phyloP scores from a whole-genome alignment of 371 early-diverging fungal species.

The Smittium mucronatum region DNA sequence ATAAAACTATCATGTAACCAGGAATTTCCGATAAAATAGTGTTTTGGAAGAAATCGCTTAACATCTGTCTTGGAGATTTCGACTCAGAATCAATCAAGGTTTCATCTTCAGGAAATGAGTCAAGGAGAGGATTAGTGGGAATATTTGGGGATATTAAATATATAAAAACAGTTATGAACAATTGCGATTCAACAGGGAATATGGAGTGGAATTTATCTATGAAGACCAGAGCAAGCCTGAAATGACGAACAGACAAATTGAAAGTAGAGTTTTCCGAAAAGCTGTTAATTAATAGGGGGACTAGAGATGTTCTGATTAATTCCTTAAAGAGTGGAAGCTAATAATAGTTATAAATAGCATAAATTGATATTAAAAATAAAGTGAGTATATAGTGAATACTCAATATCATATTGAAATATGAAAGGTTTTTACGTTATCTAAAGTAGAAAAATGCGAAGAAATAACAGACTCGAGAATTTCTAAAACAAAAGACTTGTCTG shows the following conservation, averaged over 20 bases:
- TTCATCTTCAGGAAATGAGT: not conserved
- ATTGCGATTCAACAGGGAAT: slow-evolving; percentile 79
- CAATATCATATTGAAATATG: too few species aligned
- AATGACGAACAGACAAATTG: slow-evolving; percentile 65
- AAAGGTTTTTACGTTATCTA: slow-evolving; percentile 77
- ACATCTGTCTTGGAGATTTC: not conserved
- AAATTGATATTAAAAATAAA: too few species aligned
- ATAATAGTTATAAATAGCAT: too few species aligned
- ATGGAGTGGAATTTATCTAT: slow-evolving; percentile 62
- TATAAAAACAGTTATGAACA: slow-evolving; percentile 77
- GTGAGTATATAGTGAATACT: too few species aligned
- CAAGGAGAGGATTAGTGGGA: not conserved
- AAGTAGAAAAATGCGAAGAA: slow-evolving; percentile 56
- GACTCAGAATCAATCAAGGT: not conserved
- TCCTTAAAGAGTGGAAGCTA: slow-evolving; percentile 71
- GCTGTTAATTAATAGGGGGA: slow-evolving; percentile 58
- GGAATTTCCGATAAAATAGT: slow-evolving; percentile 30
- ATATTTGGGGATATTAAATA: not conserved
- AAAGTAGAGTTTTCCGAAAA: slow-evolving; percentile 83
- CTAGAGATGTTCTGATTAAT: slow-evolving; percentile 57
- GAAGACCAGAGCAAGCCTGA: slow-evolving; percentile 65
- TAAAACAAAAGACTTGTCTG: slow-evolving; percentile 72
- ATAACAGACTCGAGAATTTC: slow-evolving; percentile 86
- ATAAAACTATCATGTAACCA: slow-evolving; percentile 76
- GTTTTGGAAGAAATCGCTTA: not conserved